Evolutionary conservation across 2,329 filamentous ascomycete genomes (phyloP).

Genomic region (Didymella arachidicola): DNA sequence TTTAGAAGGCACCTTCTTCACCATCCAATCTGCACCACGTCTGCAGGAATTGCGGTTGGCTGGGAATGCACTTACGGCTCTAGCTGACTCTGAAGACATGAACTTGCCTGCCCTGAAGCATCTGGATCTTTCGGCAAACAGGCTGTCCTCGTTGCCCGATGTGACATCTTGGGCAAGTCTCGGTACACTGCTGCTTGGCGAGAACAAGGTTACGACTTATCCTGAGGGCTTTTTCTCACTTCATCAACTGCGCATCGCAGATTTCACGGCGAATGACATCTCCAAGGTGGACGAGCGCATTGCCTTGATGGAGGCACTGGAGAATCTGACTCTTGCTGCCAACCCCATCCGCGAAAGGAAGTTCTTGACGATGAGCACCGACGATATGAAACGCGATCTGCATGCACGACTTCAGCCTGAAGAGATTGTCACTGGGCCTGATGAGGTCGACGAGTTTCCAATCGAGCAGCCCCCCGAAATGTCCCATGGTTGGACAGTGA

Average conservation of each 20-base stretch:
- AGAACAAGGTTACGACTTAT: slow-evolving; percentile 80
- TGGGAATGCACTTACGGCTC: slow-evolving; percentile 71
- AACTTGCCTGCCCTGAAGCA: slow-evolving; percentile 75
- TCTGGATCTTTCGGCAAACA: slow-evolving; percentile 81
- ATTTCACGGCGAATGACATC: slow-evolving; percentile 87
- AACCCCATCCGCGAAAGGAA: slow-evolving; percentile 92
- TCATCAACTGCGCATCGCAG: slow-evolving; percentile 73
- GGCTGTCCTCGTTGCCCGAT: slow-evolving; percentile 75
- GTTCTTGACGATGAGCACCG: slow-evolving; percentile 79
- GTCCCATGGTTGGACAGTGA: slow-evolving; percentile 41
- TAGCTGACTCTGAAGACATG: slow-evolving; percentile 61
- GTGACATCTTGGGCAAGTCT: slow-evolving; percentile 77
- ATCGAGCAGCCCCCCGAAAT: background rate
- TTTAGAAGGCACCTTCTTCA: slow-evolving; percentile 74
- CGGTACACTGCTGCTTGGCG: slow-evolving; percentile 76
- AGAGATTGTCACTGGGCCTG: slow-evolving; percentile 17
- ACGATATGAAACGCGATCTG: slow-evolving; percentile 80
- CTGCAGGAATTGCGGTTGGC: slow-evolving; percentile 82
- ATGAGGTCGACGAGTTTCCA: background rate
- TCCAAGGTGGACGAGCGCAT: slow-evolving; percentile 77
- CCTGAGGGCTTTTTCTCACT: slow-evolving; percentile 77
- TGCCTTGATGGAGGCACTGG: slow-evolving; percentile 78
- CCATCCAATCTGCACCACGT: slow-evolving; percentile 64
- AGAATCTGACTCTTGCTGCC: slow-evolving; percentile 79
- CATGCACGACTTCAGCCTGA: slow-evolving; percentile 69